Conservation (phyloP, 2,329 filamentous ascomycete genomes). For the Fusarium buharicum region DNA sequence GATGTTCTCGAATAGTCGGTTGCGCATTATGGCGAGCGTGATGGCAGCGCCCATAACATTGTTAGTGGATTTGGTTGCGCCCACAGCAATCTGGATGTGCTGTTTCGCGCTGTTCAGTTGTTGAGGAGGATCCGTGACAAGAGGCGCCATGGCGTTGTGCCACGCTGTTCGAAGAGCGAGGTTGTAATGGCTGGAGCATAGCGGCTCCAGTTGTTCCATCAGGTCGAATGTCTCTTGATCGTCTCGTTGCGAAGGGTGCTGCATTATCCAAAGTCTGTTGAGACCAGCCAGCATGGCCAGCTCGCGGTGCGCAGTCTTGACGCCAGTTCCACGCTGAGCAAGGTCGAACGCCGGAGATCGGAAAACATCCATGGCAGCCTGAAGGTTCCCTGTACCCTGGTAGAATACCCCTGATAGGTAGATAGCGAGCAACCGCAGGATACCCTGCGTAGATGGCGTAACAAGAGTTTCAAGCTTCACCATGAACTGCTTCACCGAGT, state of each 20-base stretch:
- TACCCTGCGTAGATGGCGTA: slow-evolving; percentile 54
- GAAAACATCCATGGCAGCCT: slow-evolving; percentile 75
- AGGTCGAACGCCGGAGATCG: slow-evolving; percentile 66
- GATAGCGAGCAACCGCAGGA: slow-evolving; percentile 61
- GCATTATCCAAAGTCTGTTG: slow-evolving; percentile 78
- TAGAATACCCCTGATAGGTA: slow-evolving; percentile 81
- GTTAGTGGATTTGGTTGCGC: slow-evolving; percentile 72
- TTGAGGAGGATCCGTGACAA: slow-evolving; percentile 68
- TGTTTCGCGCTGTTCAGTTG: slow-evolving; percentile 82
- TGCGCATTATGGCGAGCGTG: slow-evolving; percentile 85
- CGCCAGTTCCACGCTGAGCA: slow-evolving; percentile 51
- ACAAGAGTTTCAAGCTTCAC: slow-evolving; percentile 61
- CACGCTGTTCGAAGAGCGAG: slow-evolving; percentile 81
- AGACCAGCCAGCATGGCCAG: slow-evolving; percentile 73
- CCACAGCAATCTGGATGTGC: slow-evolving; percentile 77
- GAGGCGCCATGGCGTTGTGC: slow-evolving; percentile 77
- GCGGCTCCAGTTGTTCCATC: slow-evolving; percentile 72
- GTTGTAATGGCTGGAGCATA: slow-evolving; percentile 76
- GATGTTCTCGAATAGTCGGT: slow-evolving; percentile 82
- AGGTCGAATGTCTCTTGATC: slow-evolving; percentile 68
- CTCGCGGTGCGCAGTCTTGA: slow-evolving; percentile 67
- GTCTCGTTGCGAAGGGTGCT: slow-evolving; percentile 67
- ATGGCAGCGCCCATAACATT: slow-evolving; percentile 87
- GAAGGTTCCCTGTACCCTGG: slow-evolving; percentile 79
- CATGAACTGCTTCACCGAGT: slow-evolving; percentile 68